Conservation (phyloP, 805 yeast genomes). For the Komagataella ulmi region DNA sequence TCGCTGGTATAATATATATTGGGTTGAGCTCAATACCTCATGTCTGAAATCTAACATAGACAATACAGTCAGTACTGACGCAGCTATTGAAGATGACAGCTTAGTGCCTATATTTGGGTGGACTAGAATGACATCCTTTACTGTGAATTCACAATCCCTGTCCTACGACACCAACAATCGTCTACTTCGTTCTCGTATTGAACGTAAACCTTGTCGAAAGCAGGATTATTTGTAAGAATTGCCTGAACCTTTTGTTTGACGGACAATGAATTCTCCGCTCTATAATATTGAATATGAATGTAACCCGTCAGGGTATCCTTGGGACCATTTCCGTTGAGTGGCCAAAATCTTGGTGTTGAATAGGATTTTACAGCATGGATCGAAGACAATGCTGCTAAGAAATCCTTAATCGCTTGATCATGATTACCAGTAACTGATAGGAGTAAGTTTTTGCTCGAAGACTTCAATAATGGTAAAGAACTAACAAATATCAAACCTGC, state of each 20-base stretch:
- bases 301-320: slow-evolving; percentile 50
- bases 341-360: slow-evolving; percentile 90
- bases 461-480: slow-evolving; percentile 70
- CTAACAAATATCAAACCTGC: slow-evolving; percentile 71
- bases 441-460: slow-evolving; percentile 65
- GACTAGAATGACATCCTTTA: no score
- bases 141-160: not conserved
- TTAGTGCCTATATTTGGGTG: no score
- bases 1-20: no score
- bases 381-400: slow-evolving; percentile 52
- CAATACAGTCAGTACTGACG: no score
- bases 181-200: slow-evolving; percentile 24
- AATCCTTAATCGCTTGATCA: slow-evolving; percentile 41
- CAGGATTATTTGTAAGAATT: slow-evolving; percentile 9
- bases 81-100: no score
- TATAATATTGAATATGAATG: slow-evolving; percentile 62
- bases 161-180: slow-evolving; percentile 22
- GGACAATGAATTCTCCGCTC: slow-evolving; percentile 17
- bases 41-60: no score
- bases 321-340: slow-evolving; percentile 23
- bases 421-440: slow-evolving; percentile 36
- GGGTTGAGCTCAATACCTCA: no score
- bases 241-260: slow-evolving; percentile 15
- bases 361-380: slow-evolving; percentile 77
- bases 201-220: slow-evolving; percentile 13